Evolutionary conservation across 805 yeast genomes (phyloP).

Genomic region (Dipodascus albidus): DNA sequence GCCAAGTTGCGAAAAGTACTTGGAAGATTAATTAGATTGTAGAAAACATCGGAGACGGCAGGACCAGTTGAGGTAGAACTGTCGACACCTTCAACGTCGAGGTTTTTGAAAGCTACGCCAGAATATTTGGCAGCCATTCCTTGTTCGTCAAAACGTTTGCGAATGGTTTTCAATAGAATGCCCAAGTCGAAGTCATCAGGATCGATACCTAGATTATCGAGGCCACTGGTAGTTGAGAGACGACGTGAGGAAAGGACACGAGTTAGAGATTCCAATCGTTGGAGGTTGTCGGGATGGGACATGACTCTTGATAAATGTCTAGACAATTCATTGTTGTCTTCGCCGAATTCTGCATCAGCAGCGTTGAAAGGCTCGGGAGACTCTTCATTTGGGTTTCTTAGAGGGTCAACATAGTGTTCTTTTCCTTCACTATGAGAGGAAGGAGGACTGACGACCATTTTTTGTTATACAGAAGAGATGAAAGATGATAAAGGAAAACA

Average conservation of each 20-base stretch:
- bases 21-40: conserved; percentile 14
- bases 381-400: not conserved
- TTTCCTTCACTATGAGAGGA: not conserved
- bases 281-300: conserved; percentile 25
- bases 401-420: not conserved
- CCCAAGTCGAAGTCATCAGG: conserved; percentile 37
- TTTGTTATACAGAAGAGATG: not conserved
- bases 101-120: conserved; percentile 28
- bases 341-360: conserved; percentile 1
- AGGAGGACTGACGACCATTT: not conserved
- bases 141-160: conserved; percentile 16
- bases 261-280: conserved; percentile 37
- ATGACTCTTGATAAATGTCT: conserved; percentile 16
- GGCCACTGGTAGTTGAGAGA: conserved; percentile 28
- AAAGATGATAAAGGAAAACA: not conserved
- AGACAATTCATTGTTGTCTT: conserved; percentile 15
- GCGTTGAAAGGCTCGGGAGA: conserved; percentile 2
- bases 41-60: conserved; percentile 35
- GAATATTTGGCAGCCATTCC: conserved; percentile 27
- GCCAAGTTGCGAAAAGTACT: conserved; percentile 10
- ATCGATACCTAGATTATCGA: conserved; percentile 28
- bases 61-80: conserved; percentile 33
- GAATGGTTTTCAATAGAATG: conserved; percentile 23
- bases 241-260: conserved; percentile 37
- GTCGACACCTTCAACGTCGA: conserved; percentile 36